These are phyloP conservation scores for Stropharia rugosoannulata DNA, from an alignment of 768 basidiomycete genomes.

Conservation along the genomic window DNA sequence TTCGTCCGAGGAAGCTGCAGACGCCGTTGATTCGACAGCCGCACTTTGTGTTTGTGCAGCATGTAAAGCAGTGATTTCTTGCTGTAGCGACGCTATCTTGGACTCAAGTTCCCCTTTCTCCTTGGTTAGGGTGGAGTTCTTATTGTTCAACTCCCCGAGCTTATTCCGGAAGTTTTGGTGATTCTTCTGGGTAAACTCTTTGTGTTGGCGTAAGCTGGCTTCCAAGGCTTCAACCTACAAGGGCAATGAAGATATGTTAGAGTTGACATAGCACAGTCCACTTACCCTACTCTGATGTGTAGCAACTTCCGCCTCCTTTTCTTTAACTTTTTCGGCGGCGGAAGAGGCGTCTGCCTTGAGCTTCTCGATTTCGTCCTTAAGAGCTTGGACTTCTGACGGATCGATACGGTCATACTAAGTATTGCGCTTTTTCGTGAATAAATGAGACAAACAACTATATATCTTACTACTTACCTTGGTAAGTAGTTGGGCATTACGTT, in stretches of 20 bases:
- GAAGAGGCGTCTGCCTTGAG: conserved; percentile 16
- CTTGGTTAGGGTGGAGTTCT: conserved; percentile 31
- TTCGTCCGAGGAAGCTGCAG: conserved; percentile 18
- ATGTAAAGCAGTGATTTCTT: conserved; percentile 32
- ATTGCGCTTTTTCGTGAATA: background rate
- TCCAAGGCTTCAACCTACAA: conserved; percentile 44
- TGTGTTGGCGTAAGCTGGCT: conserved; percentile 36
- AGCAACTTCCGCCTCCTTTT: conserved; percentile 19
- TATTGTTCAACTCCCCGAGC: conserved; percentile 33
- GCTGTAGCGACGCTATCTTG: conserved; percentile 36
- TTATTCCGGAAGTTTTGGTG: conserved; percentile 26
- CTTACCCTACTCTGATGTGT: conserved; percentile 19
- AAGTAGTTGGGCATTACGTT: conserved; percentile 76
- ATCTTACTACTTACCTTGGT: conserved; percentile 55
- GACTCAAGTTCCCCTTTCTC: conserved; percentile 39
- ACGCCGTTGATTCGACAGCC: conserved; percentile 5
- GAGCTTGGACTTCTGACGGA: conserved; percentile 76
- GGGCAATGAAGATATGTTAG: background rate
- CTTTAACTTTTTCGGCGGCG: conserved; percentile 14
- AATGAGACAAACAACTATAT: background rate
- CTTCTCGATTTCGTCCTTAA: conserved; percentile 66
- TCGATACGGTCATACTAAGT: conserved; percentile 84
- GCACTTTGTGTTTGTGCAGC: conserved; percentile 20
- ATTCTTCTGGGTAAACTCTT: conserved; percentile 28
- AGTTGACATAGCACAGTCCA: background rate